A percentile compares a stretch with the other conserved stretches of the same genome.
phyloP scores from a whole-genome alignment of 2,329 filamentous ascomycete genomes.

The Bipolaris oryzae region DNA sequence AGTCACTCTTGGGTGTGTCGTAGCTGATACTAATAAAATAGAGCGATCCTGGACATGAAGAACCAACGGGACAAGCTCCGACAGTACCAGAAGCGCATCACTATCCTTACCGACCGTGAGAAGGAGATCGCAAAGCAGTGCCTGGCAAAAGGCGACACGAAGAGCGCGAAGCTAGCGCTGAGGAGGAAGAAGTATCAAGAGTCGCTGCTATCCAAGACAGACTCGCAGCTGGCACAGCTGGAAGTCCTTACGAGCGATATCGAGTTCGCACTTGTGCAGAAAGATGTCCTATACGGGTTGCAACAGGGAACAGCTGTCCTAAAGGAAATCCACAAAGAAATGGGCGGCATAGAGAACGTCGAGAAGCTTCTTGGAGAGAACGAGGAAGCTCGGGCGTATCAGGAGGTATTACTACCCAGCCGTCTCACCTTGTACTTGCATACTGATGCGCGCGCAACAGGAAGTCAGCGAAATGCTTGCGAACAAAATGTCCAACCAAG shows the following conservation, averaged over 20 bases:
- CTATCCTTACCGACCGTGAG: conserved; percentile 82
- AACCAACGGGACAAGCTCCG: conserved; percentile 96
- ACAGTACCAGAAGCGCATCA: conserved; percentile 92
- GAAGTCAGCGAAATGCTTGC: conserved; percentile 92
- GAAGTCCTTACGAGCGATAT: conserved; percentile 87
- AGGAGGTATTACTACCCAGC: conserved; percentile 65
- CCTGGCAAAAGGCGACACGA: conserved; percentile 78
- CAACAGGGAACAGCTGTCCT: conserved; percentile 90
- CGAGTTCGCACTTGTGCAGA: conserved; percentile 95
- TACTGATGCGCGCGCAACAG: conserved; percentile 53
- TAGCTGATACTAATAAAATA: conserved; percentile 48
- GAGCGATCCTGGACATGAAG: conserved; percentile 97
- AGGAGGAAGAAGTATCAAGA: conserved; percentile 98
- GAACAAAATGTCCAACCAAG: conserved; percentile 86
- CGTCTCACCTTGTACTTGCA: neutral
- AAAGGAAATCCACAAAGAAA: conserved; percentile 90
- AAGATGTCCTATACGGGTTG: conserved; percentile 90
- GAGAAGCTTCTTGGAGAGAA: conserved; percentile 95
- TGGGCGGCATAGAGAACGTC: conserved; percentile 91
- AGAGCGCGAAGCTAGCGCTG: conserved; percentile 82
- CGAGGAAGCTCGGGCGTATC: conserved; percentile 88
- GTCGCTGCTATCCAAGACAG: conserved; percentile 83
- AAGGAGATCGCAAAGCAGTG: conserved; percentile 85
- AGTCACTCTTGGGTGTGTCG: conserved; percentile 29
- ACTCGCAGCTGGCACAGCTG: conserved; percentile 90